These are phyloP conservation scores for Parmales sp. DNA, from an alignment of 108 stramenopile genomes.

Conservation along the genomic window DNA sequence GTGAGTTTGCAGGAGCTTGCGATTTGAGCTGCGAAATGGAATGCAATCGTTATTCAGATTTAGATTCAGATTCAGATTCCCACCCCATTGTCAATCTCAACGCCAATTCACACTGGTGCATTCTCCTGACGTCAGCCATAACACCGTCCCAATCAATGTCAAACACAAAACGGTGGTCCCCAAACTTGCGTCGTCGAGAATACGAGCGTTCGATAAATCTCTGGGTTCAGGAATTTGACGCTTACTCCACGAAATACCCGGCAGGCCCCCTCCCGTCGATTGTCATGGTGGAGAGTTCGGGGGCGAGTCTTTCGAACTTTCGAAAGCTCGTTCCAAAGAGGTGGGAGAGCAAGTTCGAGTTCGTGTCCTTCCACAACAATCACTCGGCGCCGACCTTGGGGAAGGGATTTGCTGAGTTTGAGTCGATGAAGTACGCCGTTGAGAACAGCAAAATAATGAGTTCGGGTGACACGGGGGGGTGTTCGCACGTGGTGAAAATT, in stretches of 20 bases:
- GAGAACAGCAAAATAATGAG: background rate
- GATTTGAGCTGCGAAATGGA: background rate
- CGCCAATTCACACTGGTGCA: background rate
- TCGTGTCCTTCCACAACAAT: background rate
- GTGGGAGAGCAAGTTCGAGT: background rate
- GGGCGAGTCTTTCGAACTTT: background rate
- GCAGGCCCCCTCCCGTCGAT: too few species aligned
- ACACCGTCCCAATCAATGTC: background rate
- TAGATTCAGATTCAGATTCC: background rate
- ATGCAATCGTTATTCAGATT: background rate
- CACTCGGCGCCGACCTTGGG: too few species aligned
- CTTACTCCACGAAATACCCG: too few species aligned
- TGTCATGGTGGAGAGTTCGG: background rate
- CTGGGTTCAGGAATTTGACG: background rate
- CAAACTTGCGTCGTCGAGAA: background rate
- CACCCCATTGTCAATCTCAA: background rate
- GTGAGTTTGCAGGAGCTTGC: constrained; percentile 1
- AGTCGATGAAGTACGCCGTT: background rate
- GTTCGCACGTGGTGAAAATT: too few species aligned
- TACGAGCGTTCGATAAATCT: background rate
- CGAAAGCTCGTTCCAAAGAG: background rate
- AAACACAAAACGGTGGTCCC: background rate
- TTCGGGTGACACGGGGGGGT: too few species aligned
- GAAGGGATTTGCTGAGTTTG: background rate
- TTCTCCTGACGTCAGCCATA: background rate